phyloP scores from a whole-genome alignment of 2,329 filamentous ascomycete genomes.

The Didymellaceae sp. region DNA sequence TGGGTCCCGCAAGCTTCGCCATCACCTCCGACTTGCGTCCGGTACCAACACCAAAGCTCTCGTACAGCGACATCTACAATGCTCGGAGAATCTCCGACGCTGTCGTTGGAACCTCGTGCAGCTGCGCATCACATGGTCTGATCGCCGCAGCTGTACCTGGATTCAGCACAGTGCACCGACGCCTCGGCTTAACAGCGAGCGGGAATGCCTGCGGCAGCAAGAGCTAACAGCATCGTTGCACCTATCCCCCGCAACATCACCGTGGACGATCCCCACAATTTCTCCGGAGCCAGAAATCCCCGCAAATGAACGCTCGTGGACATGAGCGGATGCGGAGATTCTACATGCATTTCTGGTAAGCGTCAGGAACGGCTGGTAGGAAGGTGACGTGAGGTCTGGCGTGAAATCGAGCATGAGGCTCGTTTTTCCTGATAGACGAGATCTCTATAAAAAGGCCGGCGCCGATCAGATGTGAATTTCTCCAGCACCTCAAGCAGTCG shows the following conservation, averaged over 20 bases:
- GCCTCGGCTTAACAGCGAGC: conserved; percentile 18
- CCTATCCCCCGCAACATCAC: conserved; percentile 27
- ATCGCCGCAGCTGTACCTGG: conserved; percentile 8
- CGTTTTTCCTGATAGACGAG: background rate
- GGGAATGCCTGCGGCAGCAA: conserved; percentile 3
- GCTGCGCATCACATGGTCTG: conserved; percentile 12
- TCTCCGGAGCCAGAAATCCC: conserved; percentile 29
- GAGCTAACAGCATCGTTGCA: conserved; percentile 18
- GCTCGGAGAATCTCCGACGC: conserved; percentile 15
- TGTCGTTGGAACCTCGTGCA: conserved; percentile 1
- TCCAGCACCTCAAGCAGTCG: conserved; percentile 12
- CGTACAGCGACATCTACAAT: background rate
- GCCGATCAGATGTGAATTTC: conserved; percentile 6
- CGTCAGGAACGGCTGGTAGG: conserved; percentile 14
- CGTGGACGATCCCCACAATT: conserved; percentile 24
- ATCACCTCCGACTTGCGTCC: conserved; percentile 7
- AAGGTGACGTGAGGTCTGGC: conserved; percentile 10
- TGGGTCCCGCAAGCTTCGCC: conserved; percentile 6
- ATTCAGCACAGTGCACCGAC: conserved; percentile 4
- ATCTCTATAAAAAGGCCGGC: conserved; percentile 1
- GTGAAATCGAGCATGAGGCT: conserved; percentile 6
- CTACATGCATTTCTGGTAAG: conserved; percentile 3
- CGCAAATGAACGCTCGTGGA: conserved; percentile 20
- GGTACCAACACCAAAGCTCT: background rate
- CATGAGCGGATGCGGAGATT: conserved; percentile 5